These are phyloP conservation scores for Curvularia eragrostidis DNA, from an alignment of 2,329 filamentous ascomycete species.

Conservation along the genomic window DNA sequence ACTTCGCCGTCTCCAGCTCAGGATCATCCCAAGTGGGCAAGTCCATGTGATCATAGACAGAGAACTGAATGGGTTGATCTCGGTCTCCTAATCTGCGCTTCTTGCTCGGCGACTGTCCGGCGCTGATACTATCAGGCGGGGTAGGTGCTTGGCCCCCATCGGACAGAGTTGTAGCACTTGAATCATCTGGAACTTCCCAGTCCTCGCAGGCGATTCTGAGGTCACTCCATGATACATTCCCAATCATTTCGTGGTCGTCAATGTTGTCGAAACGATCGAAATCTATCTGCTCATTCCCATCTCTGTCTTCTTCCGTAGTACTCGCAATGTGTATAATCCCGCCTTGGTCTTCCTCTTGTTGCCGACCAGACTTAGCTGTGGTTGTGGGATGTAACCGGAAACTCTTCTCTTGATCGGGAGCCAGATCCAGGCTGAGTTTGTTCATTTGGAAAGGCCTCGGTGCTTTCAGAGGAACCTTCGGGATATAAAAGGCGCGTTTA, in stretches of 20 bases:
- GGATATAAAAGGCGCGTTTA: conserved; percentile 77
- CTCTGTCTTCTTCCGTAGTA: conserved; percentile 55
- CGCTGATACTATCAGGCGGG: conserved; percentile 41
- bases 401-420: conserved; percentile 81
- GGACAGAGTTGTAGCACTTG: conserved; percentile 36
- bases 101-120: conserved; percentile 56
- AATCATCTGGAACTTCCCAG: conserved; percentile 68
- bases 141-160: conserved; percentile 39
- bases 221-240: conserved; percentile 78
- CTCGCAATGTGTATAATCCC: conserved; percentile 58
- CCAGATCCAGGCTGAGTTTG: conserved; percentile 87
- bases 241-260: conserved; percentile 69
- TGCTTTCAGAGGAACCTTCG: conserved; percentile 78
- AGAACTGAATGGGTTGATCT: conserved; percentile 36
- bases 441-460: conserved; percentile 84
- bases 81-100: conserved; percentile 65
- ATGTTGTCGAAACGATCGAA: conserved; percentile 59
- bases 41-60: conserved; percentile 46
- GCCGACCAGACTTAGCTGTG: conserved; percentile 56
- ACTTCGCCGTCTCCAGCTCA: conserved; percentile 71
- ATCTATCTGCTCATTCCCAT: conserved; percentile 52
- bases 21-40: conserved; percentile 80
- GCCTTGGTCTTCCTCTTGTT: conserved; percentile 61
- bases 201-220: conserved; percentile 86
- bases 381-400: conserved; percentile 75